Conservation (phyloP, 495 filamentous ascomycete genomes). For the Neurospora discreta region DNA sequence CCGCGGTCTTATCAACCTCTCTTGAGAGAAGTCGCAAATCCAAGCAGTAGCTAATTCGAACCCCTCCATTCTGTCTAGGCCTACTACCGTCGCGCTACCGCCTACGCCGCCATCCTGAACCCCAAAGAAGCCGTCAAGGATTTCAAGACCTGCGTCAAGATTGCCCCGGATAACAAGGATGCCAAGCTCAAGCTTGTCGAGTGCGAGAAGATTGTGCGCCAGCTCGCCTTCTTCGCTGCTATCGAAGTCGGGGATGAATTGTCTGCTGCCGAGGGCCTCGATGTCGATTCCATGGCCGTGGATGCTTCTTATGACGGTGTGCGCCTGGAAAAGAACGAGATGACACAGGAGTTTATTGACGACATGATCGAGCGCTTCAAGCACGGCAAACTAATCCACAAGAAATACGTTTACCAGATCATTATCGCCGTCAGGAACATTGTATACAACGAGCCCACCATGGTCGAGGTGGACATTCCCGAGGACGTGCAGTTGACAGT, state of each 20-base stretch:
- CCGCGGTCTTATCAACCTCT: neutral
- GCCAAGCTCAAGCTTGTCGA: conserved; percentile 83
- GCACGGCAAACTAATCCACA: conserved; percentile 84
- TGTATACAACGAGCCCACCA: conserved; percentile 85
- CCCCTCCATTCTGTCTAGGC: conserved; percentile 42
- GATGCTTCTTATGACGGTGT: conserved; percentile 81
- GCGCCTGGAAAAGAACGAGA: conserved; percentile 55
- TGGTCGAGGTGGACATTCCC: conserved; percentile 86
- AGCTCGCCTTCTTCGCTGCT: conserved; percentile 82
- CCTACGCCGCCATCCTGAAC: conserved; percentile 79
- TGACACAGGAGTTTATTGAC: conserved; percentile 92
- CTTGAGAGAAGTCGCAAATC: neutral
- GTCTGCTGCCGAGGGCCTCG: conserved; percentile 80
- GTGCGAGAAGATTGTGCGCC: conserved; percentile 84
- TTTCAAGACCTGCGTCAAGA: conserved; percentile 82
- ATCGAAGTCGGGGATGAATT: conserved; percentile 90
- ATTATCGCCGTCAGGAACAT: conserved; percentile 79
- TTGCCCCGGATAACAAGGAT: conserved; percentile 77
- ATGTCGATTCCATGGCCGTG: conserved; percentile 73
- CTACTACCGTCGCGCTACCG: conserved; percentile 87
- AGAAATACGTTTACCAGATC: conserved; percentile 97
- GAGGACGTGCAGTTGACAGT: conserved; percentile 75
- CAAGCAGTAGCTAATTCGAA: neutral
- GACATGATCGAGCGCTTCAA: conserved; percentile 97
- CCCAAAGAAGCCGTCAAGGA: conserved; percentile 81